Conservation (phyloP, 139 green algal genomes). For the Desmodesmus armatus region DNA sequence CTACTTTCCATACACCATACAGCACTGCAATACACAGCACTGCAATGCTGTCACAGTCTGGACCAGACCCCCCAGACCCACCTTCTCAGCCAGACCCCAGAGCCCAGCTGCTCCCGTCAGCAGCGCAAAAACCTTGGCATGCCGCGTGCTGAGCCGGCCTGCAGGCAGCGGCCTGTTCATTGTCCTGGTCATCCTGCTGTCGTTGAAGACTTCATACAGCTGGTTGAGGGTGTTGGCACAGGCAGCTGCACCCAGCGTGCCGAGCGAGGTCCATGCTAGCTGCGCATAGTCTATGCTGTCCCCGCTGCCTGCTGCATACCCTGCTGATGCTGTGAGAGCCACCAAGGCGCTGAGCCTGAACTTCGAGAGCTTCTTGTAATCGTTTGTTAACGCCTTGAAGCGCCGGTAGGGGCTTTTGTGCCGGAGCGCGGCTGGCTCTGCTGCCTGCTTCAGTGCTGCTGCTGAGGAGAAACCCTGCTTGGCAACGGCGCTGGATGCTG, state of each 20-base stretch:
- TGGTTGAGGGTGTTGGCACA: slow-evolving; percentile 98
- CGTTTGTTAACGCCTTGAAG: slow-evolving; percentile 51
- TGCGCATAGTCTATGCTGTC: slow-evolving; percentile 73
- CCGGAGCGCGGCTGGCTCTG: no score
- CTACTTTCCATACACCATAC: background rate
- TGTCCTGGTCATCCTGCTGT: slow-evolving; percentile 93
- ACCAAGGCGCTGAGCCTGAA: slow-evolving; percentile 90
- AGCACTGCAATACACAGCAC: background rate
- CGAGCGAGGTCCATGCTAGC: slow-evolving; percentile 86
- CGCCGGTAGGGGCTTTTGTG: slow-evolving; percentile 14
- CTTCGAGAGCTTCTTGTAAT: slow-evolving; percentile 94
- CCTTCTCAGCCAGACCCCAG: slow-evolving; percentile 75
- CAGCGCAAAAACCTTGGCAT: slow-evolving; percentile 89
- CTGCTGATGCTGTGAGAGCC: slow-evolving; percentile 86
- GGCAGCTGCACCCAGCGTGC: slow-evolving; percentile 87
- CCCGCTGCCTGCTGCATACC: slow-evolving; percentile 86
- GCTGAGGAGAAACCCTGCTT: no score
- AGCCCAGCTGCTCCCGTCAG: slow-evolving; percentile 77
- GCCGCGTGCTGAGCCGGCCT: slow-evolving; percentile 72
- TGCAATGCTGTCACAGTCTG: background rate
- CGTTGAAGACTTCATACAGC: slow-evolving; percentile 88
- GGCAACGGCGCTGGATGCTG: no score
- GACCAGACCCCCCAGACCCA: slow-evolving; percentile 24
- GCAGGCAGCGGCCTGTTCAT: slow-evolving; percentile 89
- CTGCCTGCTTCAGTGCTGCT: no score